Percentiles rank a stretch among this genome's conserved stretches.
Evolutionary conservation across 2,329 filamentous ascomycete genomes (phyloP).

Genomic region (Plenodomus biglobosus): DNA sequence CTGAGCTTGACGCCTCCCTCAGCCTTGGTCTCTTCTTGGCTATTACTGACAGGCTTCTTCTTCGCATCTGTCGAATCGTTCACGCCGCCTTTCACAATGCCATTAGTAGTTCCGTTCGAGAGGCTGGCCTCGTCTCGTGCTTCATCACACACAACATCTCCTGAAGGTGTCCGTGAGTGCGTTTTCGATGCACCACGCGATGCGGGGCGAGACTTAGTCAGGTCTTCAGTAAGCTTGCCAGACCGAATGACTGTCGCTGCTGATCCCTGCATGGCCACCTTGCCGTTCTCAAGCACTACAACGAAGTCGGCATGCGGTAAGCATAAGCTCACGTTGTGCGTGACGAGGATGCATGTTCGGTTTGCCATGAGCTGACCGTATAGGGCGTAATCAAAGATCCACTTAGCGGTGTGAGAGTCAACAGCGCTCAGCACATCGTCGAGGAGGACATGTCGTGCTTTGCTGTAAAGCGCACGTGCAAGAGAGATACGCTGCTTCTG

Average conservation of each 20-base stretch:
- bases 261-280: conserved; percentile 73
- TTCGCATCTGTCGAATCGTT: conserved; percentile 8
- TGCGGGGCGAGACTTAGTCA: conserved; percentile 70
- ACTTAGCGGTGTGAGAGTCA: conserved; percentile 95
- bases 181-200: conserved; percentile 72
- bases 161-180: conserved; percentile 74
- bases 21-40: conserved; percentile 69
- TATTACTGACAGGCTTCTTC: conserved; percentile 55
- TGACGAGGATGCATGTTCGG: conserved; percentile 92
- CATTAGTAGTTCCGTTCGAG: conserved; percentile 55
- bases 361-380: conserved; percentile 83
- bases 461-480: conserved; percentile 95
- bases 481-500: conserved; percentile 98
- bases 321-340: conserved; percentile 90
- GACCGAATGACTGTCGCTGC: conserved; percentile 77
- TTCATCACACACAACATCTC: conserved; percentile 67
- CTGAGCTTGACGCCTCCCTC: conserved; percentile 84
- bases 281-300: conserved; percentile 85
- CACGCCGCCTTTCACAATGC: conserved; percentile 48
- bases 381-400: conserved; percentile 95
- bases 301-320: conserved; percentile 78
- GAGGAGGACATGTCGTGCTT: conserved; percentile 83
- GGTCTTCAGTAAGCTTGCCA: conserved; percentile 86
- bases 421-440: conserved; percentile 97
- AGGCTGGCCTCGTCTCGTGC: conserved; percentile 38